phyloP scores from a whole-genome alignment of 1,284 basidiomycete species.

The Sporisorium exsertum region DNA sequence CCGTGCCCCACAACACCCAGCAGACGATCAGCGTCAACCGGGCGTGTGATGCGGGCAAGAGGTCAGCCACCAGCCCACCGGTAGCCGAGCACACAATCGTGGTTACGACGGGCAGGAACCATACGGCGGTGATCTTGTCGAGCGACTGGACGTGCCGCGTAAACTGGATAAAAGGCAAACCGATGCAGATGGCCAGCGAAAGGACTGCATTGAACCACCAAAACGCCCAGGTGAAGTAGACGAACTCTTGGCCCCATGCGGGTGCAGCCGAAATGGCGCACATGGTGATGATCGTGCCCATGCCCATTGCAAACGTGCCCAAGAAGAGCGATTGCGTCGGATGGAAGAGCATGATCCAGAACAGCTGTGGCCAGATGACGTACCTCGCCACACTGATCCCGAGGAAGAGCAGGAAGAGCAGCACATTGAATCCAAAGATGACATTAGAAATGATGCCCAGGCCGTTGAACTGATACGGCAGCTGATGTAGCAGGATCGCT shows the following conservation, averaged over 20 bases:
- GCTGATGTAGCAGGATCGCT: slow-evolving; percentile 71
- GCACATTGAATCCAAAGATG: slow-evolving; percentile 78
- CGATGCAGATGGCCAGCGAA: slow-evolving; percentile 76
- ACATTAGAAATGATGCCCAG: slow-evolving; percentile 70
- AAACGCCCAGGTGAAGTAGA: slow-evolving; percentile 76
- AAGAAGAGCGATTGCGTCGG: slow-evolving; percentile 78
- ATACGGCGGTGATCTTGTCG: slow-evolving; percentile 65
- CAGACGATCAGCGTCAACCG: slow-evolving; percentile 73
- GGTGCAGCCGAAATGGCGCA: slow-evolving; percentile 71
- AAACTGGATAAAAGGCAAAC: slow-evolving; percentile 78
- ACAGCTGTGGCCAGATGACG: slow-evolving; percentile 74
- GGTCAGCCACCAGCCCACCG: slow-evolving; percentile 75
- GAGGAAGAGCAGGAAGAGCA: slow-evolving; percentile 76
- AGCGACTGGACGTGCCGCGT: slow-evolving; percentile 76
- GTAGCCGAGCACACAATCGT: slow-evolving; percentile 78
- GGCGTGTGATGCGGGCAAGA: slow-evolving; percentile 73
- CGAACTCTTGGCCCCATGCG: slow-evolving; percentile 73
- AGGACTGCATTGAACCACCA: slow-evolving; percentile 80
- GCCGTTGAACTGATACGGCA: slow-evolving; percentile 71
- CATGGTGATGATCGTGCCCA: slow-evolving; percentile 76
- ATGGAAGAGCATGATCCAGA: slow-evolving; percentile 74
- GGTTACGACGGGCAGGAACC: slow-evolving; percentile 78
- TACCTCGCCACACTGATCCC: slow-evolving; percentile 72
- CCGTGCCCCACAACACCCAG: slow-evolving; percentile 71
- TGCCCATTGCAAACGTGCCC: slow-evolving; percentile 79